These are phyloP conservation scores for Phytophthora colocasiae DNA, from an alignment of 352 stramenopile genomes.

Conservation along the genomic window DNA sequence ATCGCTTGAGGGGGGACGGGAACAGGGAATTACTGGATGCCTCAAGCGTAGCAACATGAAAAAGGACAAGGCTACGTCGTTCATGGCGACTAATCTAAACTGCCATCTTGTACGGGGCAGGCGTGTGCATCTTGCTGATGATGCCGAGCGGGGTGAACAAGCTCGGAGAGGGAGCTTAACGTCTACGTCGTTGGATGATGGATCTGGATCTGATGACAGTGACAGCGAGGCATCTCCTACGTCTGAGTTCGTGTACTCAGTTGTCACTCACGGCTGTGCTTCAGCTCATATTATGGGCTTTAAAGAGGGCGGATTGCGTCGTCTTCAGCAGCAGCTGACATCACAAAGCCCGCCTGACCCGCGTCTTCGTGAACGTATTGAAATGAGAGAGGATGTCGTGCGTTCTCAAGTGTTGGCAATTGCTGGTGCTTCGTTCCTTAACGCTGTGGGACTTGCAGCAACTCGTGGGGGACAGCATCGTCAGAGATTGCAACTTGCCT, in stretches of 20 bases:
- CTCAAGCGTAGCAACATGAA: slow-evolving; percentile 89
- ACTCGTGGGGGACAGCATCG: slow-evolving; percentile 63
- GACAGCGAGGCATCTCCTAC: slow-evolving; percentile 41
- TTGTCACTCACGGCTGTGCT: slow-evolving; percentile 83
- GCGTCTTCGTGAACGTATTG: slow-evolving; percentile 65
- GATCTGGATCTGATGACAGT: slow-evolving; percentile 41
- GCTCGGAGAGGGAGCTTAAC: slow-evolving; percentile 33
- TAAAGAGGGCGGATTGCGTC: slow-evolving; percentile 83
- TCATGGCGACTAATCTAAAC: slow-evolving; percentile 90
- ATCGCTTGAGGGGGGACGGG: slow-evolving; percentile 79
- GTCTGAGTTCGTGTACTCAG: slow-evolving; percentile 68
- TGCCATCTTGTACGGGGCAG: slow-evolving; percentile 79
- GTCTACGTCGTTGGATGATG: slow-evolving; percentile 43
- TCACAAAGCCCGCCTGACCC: slow-evolving; percentile 55
- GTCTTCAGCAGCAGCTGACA: slow-evolving; percentile 55
- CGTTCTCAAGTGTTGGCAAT: slow-evolving; percentile 80
- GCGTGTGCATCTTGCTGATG: slow-evolving; percentile 58
- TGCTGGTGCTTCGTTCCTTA: slow-evolving; percentile 78
- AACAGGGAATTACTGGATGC: slow-evolving; percentile 84
- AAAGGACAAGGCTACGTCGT: slow-evolving; percentile 84
- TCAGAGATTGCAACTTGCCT: slow-evolving; percentile 70
- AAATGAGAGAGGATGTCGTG: slow-evolving; percentile 85
- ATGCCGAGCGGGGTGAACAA: slow-evolving; percentile 31
- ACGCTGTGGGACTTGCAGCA: slow-evolving; percentile 64
- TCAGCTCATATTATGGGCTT: slow-evolving; percentile 85